Conservation (phyloP, 23 red algal genomes). For the Gracilaria caudata region DNA sequence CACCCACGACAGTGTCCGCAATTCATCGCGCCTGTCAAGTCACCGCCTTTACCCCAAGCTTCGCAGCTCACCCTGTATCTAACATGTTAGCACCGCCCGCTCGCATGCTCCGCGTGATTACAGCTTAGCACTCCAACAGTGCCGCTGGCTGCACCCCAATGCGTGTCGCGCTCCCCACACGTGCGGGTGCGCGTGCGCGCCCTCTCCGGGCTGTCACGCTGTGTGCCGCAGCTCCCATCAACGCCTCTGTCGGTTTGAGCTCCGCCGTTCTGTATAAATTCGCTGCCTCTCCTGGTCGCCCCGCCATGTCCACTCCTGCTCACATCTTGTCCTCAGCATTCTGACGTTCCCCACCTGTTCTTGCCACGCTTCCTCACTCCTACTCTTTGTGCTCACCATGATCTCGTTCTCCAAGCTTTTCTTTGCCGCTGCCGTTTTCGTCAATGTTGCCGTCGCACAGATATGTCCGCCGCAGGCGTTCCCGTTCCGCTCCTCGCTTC, state of each 20-base stretch:
- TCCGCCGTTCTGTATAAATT: no score
- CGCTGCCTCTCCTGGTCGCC: no score
- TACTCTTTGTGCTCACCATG: not conserved
- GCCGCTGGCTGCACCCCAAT: not conserved
- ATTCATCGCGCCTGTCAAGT: no score
- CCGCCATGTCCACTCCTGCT: no score
- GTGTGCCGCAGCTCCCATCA: not conserved
- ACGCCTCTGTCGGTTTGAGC: no score
- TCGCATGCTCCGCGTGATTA: not conserved
- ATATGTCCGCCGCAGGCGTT: constrained; percentile 1
- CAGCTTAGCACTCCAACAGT: no score
- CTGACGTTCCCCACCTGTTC: not conserved
- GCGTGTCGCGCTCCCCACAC: not conserved
- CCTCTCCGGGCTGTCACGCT: no score
- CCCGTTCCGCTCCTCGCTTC: not conserved
- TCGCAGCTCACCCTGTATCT: not conserved
- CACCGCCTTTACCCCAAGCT: no score
- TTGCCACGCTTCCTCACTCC: not conserved
- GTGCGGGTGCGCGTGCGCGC: no score
- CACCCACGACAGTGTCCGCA: no score
- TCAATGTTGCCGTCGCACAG: not conserved
- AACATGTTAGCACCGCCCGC: no score
- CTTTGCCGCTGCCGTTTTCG: not conserved
- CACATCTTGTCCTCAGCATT: no score
- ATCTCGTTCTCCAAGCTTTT: not conserved